Evolutionary conservation across 2,329 filamentous ascomycete species (phyloP).

Genomic region (Hypoxylon sp.): DNA sequence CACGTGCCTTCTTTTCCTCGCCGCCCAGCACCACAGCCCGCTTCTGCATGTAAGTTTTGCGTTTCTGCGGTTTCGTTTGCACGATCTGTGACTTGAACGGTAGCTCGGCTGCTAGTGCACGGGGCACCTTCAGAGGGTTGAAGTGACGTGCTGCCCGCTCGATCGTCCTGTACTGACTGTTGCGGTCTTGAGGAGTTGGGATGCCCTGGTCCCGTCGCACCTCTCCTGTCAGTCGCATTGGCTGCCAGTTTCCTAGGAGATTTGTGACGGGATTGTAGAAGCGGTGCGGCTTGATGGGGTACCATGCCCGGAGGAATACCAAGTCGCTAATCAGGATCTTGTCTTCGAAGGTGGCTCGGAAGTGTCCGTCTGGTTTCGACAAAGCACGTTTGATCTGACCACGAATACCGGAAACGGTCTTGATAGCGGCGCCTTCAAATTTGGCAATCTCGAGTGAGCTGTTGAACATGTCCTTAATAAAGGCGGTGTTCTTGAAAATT

Average conservation of each 20-base stretch:
- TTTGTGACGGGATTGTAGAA: slow-evolving; percentile 99
- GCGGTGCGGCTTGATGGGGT: slow-evolving; percentile 91
- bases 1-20: slow-evolving; percentile 90
- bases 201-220: slow-evolving; percentile 84
- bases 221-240: slow-evolving; percentile 94
- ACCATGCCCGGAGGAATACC: slow-evolving; percentile 96
- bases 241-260: slow-evolving; percentile 86
- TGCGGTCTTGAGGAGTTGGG: slow-evolving; percentile 82
- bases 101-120: slow-evolving; percentile 83
- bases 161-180: slow-evolving; percentile 84
- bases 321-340: slow-evolving; percentile 98
- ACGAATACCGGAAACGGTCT: slow-evolving; percentile 94
- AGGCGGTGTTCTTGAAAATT: slow-evolving; percentile 99
- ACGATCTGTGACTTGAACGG: slow-evolving; percentile 95
- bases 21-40: slow-evolving; percentile 88
- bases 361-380: slow-evolving; percentile 93
- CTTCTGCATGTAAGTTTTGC: slow-evolving; percentile 93
- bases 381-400: slow-evolving; percentile 98
- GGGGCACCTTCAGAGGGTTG: slow-evolving; percentile 83
- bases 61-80: slow-evolving; percentile 83
- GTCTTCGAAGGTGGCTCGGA: slow-evolving; percentile 98
- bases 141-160: slow-evolving; percentile 80
- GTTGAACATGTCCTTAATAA: slow-evolving; percentile 99
- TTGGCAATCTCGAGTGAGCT: slow-evolving; percentile 95
- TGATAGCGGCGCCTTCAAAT: slow-evolving; percentile 95